Evolutionary conservation across 2,329 filamentous ascomycete species (phyloP), one percentile per base, ranked within the genome.

Genomic region (Clonostachys sp.): DNA sequence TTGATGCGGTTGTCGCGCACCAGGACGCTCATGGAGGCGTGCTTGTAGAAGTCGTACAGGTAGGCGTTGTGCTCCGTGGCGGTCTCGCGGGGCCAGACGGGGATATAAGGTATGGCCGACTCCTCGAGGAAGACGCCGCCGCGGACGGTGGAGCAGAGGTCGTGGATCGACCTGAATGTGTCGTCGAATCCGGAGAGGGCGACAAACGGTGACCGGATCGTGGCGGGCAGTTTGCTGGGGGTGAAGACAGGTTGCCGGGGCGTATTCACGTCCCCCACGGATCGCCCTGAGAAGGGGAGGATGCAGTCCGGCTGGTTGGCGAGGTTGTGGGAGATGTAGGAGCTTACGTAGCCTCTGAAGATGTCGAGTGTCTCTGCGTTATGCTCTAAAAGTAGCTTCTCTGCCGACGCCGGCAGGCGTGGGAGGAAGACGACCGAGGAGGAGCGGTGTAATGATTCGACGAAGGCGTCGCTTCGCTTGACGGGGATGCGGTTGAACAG

Each of bases 11-110:
- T 91, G 33, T 82, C 84, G 0, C 63, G 66, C 12, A 79, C 77
- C 3, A 91, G 66, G 0, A 81, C 76, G 2, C 71, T 60, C 18
- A 83, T 61, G 57, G 85, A 80, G 5, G 86, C 87, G 55, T 91
- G 83, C 62, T 82, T 87, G 73, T 81, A 91, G 64, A 91, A 92
- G 61, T 91, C 86, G 50, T 85, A 81, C 1, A 91, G 66, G 57
- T 87, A 87, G 0, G 83, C 81, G 53, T 89, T 89, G 50, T 83
- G 71, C 0, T 77, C 30, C 60, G 9, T 50, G 4, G 73, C 70
- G 46, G 85, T 78, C 24, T 81, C 68, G 36, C 6, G 14, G 0
- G 80, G 78, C 54, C 78, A 78, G 12, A 89, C 65, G 6, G 75
- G 73, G 5, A 91, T 73, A 58, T 86, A 80, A 0, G 88, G 88